Evolutionary conservation across 257 asterid genomes (phyloP), one percentile per base, ranked within the genome.

Genomic region (Mitragyna speciosa): DNA sequence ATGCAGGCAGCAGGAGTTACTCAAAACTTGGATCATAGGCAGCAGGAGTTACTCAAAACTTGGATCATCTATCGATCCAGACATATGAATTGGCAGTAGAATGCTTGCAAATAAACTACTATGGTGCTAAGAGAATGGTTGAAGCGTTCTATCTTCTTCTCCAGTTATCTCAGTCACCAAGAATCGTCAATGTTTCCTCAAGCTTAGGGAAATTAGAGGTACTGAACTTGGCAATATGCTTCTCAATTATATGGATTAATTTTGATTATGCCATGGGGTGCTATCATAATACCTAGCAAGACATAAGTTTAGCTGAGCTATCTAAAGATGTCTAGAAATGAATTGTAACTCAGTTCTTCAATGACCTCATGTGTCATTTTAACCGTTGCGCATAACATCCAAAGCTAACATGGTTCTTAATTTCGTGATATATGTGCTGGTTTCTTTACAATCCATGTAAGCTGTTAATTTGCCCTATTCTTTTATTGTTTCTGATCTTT

Each of bases 121-220:
- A 88, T 17, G 94, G 94, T 51, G 79, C 94, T 28, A 91, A 87
- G 76, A 87, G 77, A 66, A 85, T 79, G 30, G 74, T 76, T 9
- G 89, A 88, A 82, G 90, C 97, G 5, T 78, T 89, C 79, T 31
- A 85, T 58, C 91, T 93, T 43, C 86, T 88, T 7, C 96, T 92
- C 45, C 80, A 65, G 45, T 84, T 83, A 16, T 92, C 96, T 66
- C 45, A 84, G 26, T 88, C 96, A 8, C 94, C 94, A 2, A 83
- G 86, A 70, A 87, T 90, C 12, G 91, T 90, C 3, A 89, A 84
- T 63, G 91, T 92, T 2, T 80, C 93, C 41, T 84, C 97, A 5
- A 24, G 20, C 6, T 12, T 83, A 48, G 95, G 92, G 22, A 85
- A 68, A 81, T 85, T 90, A 26, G 9, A 63, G 31, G 73, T 76